Conservation (phyloP, 1,284 basidiomycete genomes). For the Marasmius fiardii region DNA sequence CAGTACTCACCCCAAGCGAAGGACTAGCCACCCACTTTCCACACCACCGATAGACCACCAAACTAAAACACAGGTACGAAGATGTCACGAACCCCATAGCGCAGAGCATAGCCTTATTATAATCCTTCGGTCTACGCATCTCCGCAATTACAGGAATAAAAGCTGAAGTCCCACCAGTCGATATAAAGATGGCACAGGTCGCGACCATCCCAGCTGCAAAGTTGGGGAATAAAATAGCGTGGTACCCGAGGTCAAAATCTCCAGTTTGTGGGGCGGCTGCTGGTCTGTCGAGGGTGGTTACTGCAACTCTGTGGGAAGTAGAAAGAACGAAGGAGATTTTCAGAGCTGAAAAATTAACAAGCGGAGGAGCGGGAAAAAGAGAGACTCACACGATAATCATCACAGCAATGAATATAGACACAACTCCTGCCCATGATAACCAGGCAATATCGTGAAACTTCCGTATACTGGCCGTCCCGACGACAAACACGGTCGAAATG, state of each 20-base stretch:
- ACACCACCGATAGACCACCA: slow-evolving; percentile 1
- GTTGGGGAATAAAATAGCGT: neutral
- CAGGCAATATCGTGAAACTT: slow-evolving; percentile 1
- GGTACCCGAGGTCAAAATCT: neutral
- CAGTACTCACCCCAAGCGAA: neutral
- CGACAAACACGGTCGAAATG: neutral
- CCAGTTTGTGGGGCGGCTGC: slow-evolving; percentile 1
- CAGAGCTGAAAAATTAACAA: neutral
- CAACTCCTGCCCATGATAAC: neutral
- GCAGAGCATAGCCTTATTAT: neutral
- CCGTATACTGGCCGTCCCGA: neutral
- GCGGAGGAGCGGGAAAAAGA: no score
- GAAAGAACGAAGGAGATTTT: neutral
- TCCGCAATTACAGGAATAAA: slow-evolving; percentile 2
- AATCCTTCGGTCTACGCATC: neutral
- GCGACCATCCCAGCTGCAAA: neutral
- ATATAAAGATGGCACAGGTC: slow-evolving; percentile 1
- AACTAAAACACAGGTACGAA: neutral
- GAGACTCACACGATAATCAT: neutral
- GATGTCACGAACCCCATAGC: neutral
- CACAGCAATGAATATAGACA: neutral
- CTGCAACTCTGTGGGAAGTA: slow-evolving; percentile 1
- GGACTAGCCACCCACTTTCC: slow-evolving; percentile 3
- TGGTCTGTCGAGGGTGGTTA: neutral
- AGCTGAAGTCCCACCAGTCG: neutral